Evolutionary conservation across 2,329 filamentous ascomycete species (phyloP), one percentile per base, ranked within the genome.

Genomic region (Ceratocystis alfenasii): DNA sequence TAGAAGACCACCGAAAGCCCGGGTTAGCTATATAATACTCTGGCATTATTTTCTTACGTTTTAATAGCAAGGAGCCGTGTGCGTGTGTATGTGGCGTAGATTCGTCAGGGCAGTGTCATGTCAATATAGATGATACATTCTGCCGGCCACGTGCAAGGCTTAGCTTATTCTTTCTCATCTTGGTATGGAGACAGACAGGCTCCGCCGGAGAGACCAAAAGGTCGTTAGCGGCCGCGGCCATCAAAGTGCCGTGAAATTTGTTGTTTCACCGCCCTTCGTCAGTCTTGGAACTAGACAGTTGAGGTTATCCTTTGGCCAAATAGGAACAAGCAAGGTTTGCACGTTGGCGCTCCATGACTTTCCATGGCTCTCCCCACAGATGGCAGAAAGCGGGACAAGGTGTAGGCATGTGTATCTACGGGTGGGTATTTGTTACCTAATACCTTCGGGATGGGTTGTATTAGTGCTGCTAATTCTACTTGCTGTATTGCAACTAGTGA

Each of bases 81-180:
- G 36, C 36, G 10, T 41, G 10, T 41, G 36, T 17, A 17, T 36
- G 55, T 59, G 55, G 25, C 55, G 28, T 33, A 30, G 22, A 12
- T 28, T 17, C 5, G 22, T n/a, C 53, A 57, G 28, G 55, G 30
- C 25, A 5, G 5, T 59, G 25, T 30, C 25, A 30, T 59, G 55
- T n/a, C 28, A n/a, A 36, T 36, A 41, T 41, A 41, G 28, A 59
- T 36, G 30, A 59, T 59, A 59, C 36, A 41, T 41, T 41, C 28
- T 59, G 28, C 28, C 55, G 25, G 55, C 55, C 55, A 59, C 55
- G 55, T 59, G 55, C 30, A 33, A 33, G 30, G 28, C 55, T 36
- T 59, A 25, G 48, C n/a, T 50, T 12, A 15, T 12, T 53, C 25
- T 25, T 15, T 25, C 48, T 53, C 48, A 5, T 50, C n/a, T 22